These are phyloP conservation scores for Herpetomonas muscarum DNA, from an alignment of 208 protist species.

Conservation along the genomic window DNA sequence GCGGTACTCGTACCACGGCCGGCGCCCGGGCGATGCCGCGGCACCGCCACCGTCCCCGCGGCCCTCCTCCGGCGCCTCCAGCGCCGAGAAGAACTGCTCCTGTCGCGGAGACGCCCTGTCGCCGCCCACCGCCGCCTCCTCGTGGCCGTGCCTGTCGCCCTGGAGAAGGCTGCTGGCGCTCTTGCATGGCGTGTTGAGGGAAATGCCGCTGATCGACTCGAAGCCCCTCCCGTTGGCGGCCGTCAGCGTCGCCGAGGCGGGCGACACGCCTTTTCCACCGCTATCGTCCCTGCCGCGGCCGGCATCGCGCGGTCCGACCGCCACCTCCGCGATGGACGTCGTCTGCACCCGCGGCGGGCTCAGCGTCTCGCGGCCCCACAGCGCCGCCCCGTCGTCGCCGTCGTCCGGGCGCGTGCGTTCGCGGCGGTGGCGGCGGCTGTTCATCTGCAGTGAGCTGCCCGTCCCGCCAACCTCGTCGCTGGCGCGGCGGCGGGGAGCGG, in stretches of 20 bases:
- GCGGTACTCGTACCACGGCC: background rate
- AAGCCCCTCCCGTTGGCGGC: slow-evolving; percentile 20
- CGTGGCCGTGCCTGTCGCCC: background rate
- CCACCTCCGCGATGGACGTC: slow-evolving; percentile 7
- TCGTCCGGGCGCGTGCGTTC: background rate
- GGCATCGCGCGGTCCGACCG: background rate
- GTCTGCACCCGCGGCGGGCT: slow-evolving; percentile 19
- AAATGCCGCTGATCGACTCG: slow-evolving; percentile 74
- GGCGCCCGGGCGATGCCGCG: background rate
- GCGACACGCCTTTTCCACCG: background rate
- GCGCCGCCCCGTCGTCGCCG: background rate
- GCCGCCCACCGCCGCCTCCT: background rate
- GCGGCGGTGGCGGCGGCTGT: too few relatives aligned
- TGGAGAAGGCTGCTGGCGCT: slow-evolving; percentile 34
- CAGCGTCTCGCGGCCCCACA: background rate
- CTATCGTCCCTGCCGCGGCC: background rate
- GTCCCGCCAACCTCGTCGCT: too few relatives aligned
- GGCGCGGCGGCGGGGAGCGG: too few relatives aligned
- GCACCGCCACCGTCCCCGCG: too few relatives aligned
- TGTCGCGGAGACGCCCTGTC: too few relatives aligned
- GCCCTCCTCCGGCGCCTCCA: background rate
- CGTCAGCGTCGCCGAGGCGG: background rate
- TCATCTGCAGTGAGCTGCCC: too few relatives aligned
- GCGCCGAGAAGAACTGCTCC: too few relatives aligned
- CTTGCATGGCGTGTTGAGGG: slow-evolving; percentile 47